These are phyloP conservation scores for Taphrina betulina DNA, from an alignment of 1,139 yeast species.

Conservation along the genomic window DNA sequence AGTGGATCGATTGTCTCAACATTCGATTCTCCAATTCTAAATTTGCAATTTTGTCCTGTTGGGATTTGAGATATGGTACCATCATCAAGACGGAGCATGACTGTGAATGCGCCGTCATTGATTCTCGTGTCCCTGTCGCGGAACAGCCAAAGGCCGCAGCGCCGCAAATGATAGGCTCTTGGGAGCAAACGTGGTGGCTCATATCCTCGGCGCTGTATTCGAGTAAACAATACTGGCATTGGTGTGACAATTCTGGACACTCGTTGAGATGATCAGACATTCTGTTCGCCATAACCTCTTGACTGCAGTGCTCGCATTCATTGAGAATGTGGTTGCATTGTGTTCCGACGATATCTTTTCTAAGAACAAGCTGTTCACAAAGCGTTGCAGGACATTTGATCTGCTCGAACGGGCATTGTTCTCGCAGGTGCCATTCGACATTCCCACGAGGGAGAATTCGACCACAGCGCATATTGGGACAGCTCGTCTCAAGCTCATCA, in stretches of 20 bases:
- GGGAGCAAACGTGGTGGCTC: not conserved
- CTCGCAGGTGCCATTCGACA: conserved; percentile 10
- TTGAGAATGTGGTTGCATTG: conserved; percentile 5
- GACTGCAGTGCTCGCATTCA: conserved; percentile 23
- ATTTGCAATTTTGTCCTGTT: not conserved
- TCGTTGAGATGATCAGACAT: conserved; percentile 16
- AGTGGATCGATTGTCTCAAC: not conserved
- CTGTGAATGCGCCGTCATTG: not conserved
- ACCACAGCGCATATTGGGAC: conserved; percentile 17
- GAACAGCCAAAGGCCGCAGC: conserved; percentile 11
- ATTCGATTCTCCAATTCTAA: conserved; percentile 4
- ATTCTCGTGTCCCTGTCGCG: conserved; percentile 4
- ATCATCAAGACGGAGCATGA: not conserved
- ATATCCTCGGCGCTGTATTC: conserved; percentile 11
- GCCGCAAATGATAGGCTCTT: not conserved
- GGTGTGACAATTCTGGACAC: conserved; percentile 20
- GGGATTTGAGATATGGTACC: conserved; percentile 8
- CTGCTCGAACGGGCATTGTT: conserved; percentile 6
- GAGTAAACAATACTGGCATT: conserved; percentile 4
- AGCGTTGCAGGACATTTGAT: conserved; percentile 1
- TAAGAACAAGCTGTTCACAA: not conserved
- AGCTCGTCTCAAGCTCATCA: conserved; percentile 18
- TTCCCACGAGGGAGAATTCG: conserved; percentile 4
- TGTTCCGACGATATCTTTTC: not conserved
- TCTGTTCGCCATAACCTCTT: conserved; percentile 3